A percentile compares a stretch with the other conserved stretches of the same genome.
phyloP scores from a whole-genome alignment of 2,329 filamentous ascomycete species.

The Hysterium pulicare region DNA sequence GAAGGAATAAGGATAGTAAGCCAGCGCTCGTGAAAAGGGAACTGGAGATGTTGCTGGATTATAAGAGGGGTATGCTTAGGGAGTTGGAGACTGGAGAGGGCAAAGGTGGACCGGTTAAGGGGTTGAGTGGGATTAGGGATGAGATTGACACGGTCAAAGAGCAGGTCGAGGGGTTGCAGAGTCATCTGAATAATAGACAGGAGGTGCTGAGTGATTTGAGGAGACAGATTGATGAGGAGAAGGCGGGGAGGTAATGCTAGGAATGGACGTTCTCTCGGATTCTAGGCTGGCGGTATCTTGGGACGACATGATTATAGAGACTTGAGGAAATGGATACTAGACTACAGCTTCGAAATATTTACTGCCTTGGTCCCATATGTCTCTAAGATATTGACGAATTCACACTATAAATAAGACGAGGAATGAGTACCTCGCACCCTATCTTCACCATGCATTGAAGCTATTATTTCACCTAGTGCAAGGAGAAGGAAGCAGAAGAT shows the following conservation, averaged over 20 bases:
- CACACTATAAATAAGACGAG: too few relatives aligned
- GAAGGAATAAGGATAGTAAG: slow-evolving; percentile 66
- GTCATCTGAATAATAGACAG: slow-evolving; percentile 74
- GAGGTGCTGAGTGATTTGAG: slow-evolving; percentile 72
- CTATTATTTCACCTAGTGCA: too few relatives aligned
- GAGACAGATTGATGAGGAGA: slow-evolving; percentile 84
- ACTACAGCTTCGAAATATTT: too few relatives aligned
- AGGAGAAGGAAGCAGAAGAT: too few relatives aligned
- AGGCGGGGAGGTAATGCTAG: slow-evolving; percentile 49
- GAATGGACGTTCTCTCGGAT: too few relatives aligned
- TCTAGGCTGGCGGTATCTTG: too few relatives aligned
- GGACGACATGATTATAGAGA: too few relatives aligned
- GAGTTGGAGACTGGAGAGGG: slow-evolving; percentile 71
- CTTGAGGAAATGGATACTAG: too few relatives aligned
- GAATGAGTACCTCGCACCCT: too few relatives aligned
- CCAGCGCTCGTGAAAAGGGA: slow-evolving; percentile 92
- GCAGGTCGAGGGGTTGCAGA: slow-evolving; percentile 86
- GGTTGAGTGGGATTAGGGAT: slow-evolving; percentile 73
- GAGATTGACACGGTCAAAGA: slow-evolving; percentile 89
- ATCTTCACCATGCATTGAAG: too few relatives aligned
- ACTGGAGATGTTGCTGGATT: slow-evolving; percentile 89
- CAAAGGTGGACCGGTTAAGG: slow-evolving; percentile 60
- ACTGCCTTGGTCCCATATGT: too few relatives aligned
- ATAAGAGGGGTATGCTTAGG: slow-evolving; percentile 77
- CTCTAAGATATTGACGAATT: too few relatives aligned